Percentiles rank a stretch among this genome's conserved stretches.
Conservation (phyloP, 305 asterid genomes). For the Fraxinus latifolia region DNA sequence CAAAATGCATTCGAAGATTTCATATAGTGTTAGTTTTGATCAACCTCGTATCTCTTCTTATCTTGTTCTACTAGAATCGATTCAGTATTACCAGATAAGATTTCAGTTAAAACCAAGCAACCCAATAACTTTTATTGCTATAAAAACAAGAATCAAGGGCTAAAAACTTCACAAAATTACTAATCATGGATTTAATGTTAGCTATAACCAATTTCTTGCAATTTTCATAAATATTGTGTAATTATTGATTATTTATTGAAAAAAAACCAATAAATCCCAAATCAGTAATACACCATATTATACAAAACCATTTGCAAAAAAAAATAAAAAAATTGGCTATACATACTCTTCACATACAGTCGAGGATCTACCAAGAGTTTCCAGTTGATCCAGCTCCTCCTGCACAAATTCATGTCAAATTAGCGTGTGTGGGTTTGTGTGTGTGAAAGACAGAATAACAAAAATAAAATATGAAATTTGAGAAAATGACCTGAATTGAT, state of each 20-base stretch:
- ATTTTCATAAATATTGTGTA: background rate
- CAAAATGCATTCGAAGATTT: background rate
- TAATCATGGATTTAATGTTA: background rate
- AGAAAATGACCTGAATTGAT: conserved; percentile 45
- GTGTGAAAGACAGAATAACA: background rate
- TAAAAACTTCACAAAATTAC: background rate
- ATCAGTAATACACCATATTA: background rate
- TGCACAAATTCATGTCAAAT: conserved; percentile 16
- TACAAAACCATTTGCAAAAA: background rate
- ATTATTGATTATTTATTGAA: background rate
- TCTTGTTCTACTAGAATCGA: background rate
- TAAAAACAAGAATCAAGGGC: background rate
- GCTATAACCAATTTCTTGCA: background rate
- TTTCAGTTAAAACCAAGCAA: background rate
- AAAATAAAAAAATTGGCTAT: background rate
- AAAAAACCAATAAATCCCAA: background rate
- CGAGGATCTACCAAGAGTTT: conserved; percentile 65
- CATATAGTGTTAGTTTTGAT: background rate
- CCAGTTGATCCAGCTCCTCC: conserved; percentile 73
- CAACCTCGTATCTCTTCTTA: background rate
- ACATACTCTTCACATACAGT: conserved; percentile 58
- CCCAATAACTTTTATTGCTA: background rate
- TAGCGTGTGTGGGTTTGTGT: background rate
- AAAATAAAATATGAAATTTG: background rate
- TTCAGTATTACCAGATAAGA: background rate